Base-by-base conservation (phyloP, 2,329 filamentous ascomycete species). In the Lecanicillium sp. region DNA sequence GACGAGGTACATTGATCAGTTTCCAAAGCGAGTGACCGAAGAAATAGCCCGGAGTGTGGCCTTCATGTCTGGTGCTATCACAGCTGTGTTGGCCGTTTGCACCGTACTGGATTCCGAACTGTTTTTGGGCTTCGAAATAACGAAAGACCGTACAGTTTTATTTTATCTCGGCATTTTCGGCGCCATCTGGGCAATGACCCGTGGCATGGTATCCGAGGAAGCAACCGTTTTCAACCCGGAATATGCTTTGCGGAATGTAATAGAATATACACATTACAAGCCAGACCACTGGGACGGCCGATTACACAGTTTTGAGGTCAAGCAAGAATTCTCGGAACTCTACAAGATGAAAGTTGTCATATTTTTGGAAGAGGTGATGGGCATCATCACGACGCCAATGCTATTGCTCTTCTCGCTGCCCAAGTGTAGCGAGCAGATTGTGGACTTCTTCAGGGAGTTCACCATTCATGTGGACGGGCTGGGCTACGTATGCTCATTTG, bases 381-480 rank as follows among this genome's bases (percentile, higher is more conserved):
- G 89, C 52, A 94, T 98, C 56, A 75, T 96, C 39, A 82, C 94
- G 41, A 94, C 90, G 0, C 92, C 92, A 1, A 80, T 95, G 51
- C 75, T 98, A 30, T 73, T 98, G 11, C 84, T 89, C 64, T 83
- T 85, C 54, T 89, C 85, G 44, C 71, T 96, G 25, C 87, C 89
- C 1, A 83, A 80, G 49, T 94, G 85, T 58, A 90, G 85, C 56
- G 90, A 96, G 49, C 85, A 89, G 43, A 83, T 98, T 46, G 82
- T 96, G 42, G 92, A 98, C 62, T 98, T 98, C 62, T 96, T 98
- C 67, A 81, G 92, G 29, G 92, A 98, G 56, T 95, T 96, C 50
- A 96, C 92, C 0, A 80, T 98, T 16, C 89, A 98, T 50, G 90
- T 98, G 13, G 92, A 98, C 54, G 92, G 92, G 0, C 73, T 98